Conservation (phyloP, 495 filamentous ascomycete species). For the Evansstolkia leycettana region DNA sequence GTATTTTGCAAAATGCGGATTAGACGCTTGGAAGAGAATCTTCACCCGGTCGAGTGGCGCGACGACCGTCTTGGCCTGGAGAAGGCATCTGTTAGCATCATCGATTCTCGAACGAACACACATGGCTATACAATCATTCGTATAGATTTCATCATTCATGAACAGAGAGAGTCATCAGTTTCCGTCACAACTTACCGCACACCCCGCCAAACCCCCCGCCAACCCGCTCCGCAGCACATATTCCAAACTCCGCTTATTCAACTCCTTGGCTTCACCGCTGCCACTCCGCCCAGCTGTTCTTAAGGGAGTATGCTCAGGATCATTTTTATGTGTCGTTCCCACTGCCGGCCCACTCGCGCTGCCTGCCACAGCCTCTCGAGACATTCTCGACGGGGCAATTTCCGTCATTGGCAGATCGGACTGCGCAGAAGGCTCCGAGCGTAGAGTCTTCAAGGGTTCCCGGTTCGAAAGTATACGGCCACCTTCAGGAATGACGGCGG, state of each 20-base stretch:
- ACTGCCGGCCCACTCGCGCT: conserved; percentile 8
- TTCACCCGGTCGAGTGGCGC: conserved; percentile 96
- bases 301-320: neutral
- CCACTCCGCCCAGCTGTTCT: conserved; percentile 3
- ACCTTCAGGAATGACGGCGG: conserved; percentile 3
- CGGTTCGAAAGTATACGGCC: conserved; percentile 1
- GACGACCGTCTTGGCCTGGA: conserved; percentile 86
- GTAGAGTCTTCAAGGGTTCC: conserved; percentile 6
- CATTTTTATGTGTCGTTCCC: conserved; percentile 4
- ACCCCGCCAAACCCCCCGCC: conserved; percentile 80
- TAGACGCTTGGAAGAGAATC: conserved; percentile 94
- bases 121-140: too few relatives aligned
- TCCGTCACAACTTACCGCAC: conserved; percentile 60
- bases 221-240: conserved; percentile 72
- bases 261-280: conserved; percentile 18
- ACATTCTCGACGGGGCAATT: conserved; percentile 15
- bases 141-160: neutral
- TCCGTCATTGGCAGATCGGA: conserved; percentile 22
- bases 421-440: conserved; percentile 5
- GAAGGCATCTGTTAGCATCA: neutral
- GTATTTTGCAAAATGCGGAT: conserved; percentile 88
- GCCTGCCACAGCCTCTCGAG: conserved; percentile 14
- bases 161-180: neutral
- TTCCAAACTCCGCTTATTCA: conserved; percentile 62
- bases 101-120: too few relatives aligned